These are phyloP conservation scores for Petunia axillaris DNA, from an alignment of 257 asterid genomes.

Conservation along the genomic window DNA sequence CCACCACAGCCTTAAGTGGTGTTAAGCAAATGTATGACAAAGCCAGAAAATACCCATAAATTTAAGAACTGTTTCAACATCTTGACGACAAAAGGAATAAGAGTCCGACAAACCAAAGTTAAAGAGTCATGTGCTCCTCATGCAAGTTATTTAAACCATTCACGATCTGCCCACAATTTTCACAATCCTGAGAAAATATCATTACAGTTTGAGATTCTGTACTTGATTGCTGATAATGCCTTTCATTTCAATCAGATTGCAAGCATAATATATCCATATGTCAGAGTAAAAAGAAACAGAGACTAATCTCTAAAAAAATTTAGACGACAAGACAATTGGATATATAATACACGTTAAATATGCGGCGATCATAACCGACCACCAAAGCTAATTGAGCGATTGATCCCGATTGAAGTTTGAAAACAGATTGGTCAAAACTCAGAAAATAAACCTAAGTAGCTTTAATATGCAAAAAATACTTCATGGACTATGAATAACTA, in stretches of 20 bases:
- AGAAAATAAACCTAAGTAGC: slow-evolving; percentile 28
- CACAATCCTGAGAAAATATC: background rate
- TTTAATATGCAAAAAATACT: slow-evolving; percentile 29
- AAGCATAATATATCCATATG: background rate
- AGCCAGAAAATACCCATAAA: too few species aligned
- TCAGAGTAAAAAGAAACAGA: background rate
- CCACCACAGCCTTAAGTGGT: too few species aligned
- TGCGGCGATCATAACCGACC: too few species aligned
- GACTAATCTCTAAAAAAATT: background rate
- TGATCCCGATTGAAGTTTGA: slow-evolving; percentile 2
- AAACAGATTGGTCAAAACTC: slow-evolving; percentile 21
- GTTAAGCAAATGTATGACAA: too few species aligned
- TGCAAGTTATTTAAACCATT: background rate
- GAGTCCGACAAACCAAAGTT: too few species aligned
- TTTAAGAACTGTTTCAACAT: too few species aligned
- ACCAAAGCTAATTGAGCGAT: background rate
- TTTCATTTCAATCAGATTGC: background rate
- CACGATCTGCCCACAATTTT: background rate
- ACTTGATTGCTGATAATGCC: background rate
- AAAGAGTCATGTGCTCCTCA: background rate
- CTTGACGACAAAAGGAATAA: too few species aligned
- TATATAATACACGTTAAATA: too few species aligned
- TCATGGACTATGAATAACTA: slow-evolving; percentile 35
- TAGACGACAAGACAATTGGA: background rate
- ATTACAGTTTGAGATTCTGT: background rate